Conservation (phyloP, 345 rosid genomes). For the Camelina laxa region DNA sequence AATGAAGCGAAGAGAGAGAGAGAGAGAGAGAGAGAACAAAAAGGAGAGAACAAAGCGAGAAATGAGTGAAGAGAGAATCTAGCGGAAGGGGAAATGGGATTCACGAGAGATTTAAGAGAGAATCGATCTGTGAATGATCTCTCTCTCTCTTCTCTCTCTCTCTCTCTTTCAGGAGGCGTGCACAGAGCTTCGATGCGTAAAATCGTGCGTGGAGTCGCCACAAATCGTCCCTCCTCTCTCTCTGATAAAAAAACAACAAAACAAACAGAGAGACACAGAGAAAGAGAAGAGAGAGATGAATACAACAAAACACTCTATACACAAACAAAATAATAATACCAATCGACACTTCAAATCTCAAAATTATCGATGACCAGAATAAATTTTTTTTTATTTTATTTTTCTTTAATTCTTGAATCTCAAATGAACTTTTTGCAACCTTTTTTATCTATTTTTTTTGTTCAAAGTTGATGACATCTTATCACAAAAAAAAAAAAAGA, state of each 20-base stretch:
- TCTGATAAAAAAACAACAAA: not conserved
- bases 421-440: not conserved
- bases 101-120: slow-evolving; percentile 32
- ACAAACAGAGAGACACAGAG: slow-evolving; percentile 3
- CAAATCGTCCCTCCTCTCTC: slow-evolving; percentile 13
- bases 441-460: slow-evolving; percentile 1
- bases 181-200: slow-evolving; percentile 36
- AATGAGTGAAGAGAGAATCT: slow-evolving; percentile 47
- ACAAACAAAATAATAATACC: slow-evolving; percentile 14
- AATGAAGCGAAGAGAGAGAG: slow-evolving; percentile 6
- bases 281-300: not conserved
- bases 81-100: slow-evolving; percentile 27
- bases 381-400: not conserved
- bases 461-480: not conserved
- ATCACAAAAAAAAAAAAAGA: not conserved
- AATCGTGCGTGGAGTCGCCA: slow-evolving; percentile 47
- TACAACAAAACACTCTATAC: not conserved
- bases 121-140: slow-evolving; percentile 38
- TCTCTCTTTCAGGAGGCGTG: slow-evolving; percentile 40
- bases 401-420: slow-evolving; percentile 5
- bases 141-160: slow-evolving; percentile 39
- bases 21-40: slow-evolving; percentile 17
- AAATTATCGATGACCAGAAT: slow-evolving; percentile 37
- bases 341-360: slow-evolving; percentile 39
- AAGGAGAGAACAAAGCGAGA: slow-evolving; percentile 27